These are phyloP conservation scores for Tolypocladium tropicale DNA, from an alignment of 2,329 filamentous ascomycete genomes.

Conservation along the genomic window DNA sequence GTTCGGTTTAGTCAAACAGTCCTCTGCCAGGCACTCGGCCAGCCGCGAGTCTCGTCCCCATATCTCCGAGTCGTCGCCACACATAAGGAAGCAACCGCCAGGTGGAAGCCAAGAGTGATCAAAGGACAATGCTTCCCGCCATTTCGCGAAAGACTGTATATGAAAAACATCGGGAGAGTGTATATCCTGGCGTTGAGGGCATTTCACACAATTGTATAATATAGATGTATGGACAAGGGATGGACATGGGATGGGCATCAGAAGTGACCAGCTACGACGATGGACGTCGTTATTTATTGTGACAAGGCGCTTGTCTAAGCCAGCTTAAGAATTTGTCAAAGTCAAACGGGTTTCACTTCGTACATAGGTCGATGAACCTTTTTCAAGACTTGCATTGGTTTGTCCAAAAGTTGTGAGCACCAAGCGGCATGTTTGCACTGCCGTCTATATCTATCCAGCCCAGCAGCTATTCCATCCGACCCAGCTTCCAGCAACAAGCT, in stretches of 20 bases:
- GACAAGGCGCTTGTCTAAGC: too few relatives aligned
- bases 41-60: neutral
- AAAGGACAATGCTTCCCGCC: neutral
- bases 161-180: too few relatives aligned
- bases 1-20: neutral
- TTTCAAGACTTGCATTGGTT: neutral
- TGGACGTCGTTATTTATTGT: neutral
- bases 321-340: neutral
- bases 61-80: neutral
- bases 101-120: neutral
- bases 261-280: neutral
- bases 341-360: neutral
- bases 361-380: neutral
- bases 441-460: conserved; percentile 8
- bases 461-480: conserved; percentile 6
- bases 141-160: neutral
- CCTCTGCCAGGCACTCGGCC: neutral
- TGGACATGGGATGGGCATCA: too few relatives aligned
- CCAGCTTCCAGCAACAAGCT: conserved; percentile 1
- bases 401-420: neutral
- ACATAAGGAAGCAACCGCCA: neutral
- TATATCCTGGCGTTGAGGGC: neutral
- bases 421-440: conserved; percentile 12
- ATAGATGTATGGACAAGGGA: neutral
- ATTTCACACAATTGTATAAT: neutral